These are phyloP conservation scores for Zymoseptoria brevis DNA, from an alignment of 2,329 filamentous ascomycete species.

Conservation along the genomic window DNA sequence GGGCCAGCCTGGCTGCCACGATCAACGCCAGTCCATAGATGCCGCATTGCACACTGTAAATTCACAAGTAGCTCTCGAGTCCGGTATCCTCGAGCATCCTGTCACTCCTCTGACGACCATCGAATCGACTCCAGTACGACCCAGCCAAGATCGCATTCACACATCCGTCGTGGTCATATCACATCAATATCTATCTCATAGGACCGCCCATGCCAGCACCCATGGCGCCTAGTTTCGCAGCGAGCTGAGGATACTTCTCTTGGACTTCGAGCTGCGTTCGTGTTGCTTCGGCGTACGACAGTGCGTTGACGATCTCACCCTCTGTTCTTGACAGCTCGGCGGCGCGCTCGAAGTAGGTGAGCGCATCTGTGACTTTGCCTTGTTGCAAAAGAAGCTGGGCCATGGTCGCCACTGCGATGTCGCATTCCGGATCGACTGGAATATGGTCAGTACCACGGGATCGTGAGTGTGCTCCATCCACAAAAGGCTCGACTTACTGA, in stretches of 20 bases:
- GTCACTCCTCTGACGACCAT: background rate
- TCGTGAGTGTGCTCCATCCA: background rate
- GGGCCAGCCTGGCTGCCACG: background rate
- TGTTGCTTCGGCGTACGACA: constrained; percentile 95
- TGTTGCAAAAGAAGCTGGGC: constrained; percentile 94
- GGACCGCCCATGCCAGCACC: constrained; percentile 17
- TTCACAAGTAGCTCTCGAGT: background rate
- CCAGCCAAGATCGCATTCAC: background rate
- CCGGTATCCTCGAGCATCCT: background rate
- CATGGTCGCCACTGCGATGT: constrained; percentile 98
- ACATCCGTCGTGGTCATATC: background rate
- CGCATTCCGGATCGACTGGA: constrained; percentile 91
- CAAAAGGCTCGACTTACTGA: constrained; percentile 61
- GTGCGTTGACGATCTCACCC: constrained; percentile 88
- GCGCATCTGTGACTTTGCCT: constrained; percentile 89
- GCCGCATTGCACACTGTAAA: background rate
- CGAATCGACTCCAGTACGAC: background rate
- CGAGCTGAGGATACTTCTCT: constrained; percentile 47
- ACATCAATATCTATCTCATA: constrained; percentile 9
- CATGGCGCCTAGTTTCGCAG: constrained; percentile 35
- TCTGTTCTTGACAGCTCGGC: constrained; percentile 91
- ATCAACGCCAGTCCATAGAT: background rate
- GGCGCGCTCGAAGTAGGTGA: constrained; percentile 94
- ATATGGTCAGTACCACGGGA: constrained; percentile 28
- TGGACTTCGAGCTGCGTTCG: constrained; percentile 79